Evolutionary conservation across 352 stramenopile species (phyloP).

Genomic region (Phytophthora boehmeriae): DNA sequence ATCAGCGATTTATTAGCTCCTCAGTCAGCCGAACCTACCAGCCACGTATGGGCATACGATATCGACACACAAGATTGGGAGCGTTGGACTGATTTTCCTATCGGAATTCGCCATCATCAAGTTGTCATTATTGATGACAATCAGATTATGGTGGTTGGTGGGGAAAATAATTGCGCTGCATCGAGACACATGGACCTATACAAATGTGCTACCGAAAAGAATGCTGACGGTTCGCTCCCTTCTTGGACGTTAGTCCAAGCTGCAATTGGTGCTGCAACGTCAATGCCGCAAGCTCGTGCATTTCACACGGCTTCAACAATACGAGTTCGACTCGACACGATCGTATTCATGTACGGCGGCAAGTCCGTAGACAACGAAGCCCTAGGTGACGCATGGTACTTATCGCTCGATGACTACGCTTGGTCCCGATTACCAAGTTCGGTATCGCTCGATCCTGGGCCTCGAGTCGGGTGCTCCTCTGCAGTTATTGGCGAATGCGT

Average conservation of each 20-base stretch:
- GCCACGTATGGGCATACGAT: conserved; percentile 77
- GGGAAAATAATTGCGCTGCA: conserved; percentile 67
- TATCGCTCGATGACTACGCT: conserved; percentile 81
- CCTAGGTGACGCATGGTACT: conserved; percentile 81
- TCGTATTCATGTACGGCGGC: conserved; percentile 87
- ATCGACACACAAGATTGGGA: conserved; percentile 64
- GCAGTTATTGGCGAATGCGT: conserved; percentile 84
- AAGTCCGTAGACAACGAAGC: conserved; percentile 74
- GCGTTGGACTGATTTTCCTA: conserved; percentile 82
- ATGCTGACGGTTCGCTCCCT: conserved; percentile 71
- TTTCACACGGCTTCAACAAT: conserved; percentile 76
- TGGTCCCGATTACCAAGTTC: conserved; percentile 82
- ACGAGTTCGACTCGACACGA: conserved; percentile 70
- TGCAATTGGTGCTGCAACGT: conserved; percentile 63
- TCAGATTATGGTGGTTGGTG: conserved; percentile 83
- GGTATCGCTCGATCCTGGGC: conserved; percentile 76
- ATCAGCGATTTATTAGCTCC: conserved; percentile 13
- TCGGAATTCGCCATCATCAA: conserved; percentile 82
- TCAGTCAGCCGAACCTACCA: conserved; percentile 38
- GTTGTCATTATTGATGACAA: conserved; percentile 70
- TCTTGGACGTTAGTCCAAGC: conserved; percentile 79
- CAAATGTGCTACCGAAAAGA: conserved; percentile 63
- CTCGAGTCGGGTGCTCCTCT: conserved; percentile 66
- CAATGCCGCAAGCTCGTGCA: conserved; percentile 65
- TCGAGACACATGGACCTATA: conserved; percentile 90